Base-by-base conservation (phyloP, 305 asterid genomes). In the Plantago coronopus region DNA sequence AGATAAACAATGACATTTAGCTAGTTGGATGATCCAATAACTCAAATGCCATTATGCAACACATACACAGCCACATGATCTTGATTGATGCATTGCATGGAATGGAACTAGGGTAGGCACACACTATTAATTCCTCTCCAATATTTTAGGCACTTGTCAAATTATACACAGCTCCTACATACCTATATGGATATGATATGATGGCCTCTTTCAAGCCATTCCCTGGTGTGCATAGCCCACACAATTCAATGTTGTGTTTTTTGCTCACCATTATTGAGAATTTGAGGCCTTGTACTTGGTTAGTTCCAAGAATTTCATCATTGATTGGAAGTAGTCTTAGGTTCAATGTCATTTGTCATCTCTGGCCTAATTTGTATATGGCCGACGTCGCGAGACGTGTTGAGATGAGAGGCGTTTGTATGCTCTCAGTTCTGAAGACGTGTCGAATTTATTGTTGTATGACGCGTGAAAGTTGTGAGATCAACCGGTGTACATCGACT, bases 61-160 rank as follows among this genome's bases (percentile, higher is more conserved):
- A 45, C 43, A 31, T 54, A 22, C 7, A 55, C 13, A 54, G 29
- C 59, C 63, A 61, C 48, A 49, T 40, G 50, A 48, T 12, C n/a
- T n/a, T 15, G 34, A 25, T 12, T 40, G 15, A 69, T 58, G 56
- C 31, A n/a, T 29, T 27, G 10, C 9, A 51, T 7, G 4, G 17
- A 23, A 4, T 2, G 38, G 5, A 31, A 11, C 18, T 37, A 29
- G 27, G 59, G 48, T 40, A 27, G 46, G 57, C 66, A 56, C 16
- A 2, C 5, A 7, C 9, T 12, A 70, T 63, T 75, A 59, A 70
- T 53, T 42, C 45, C 50, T 54, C 56, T 20, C 18, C 55, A 46
- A 59, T 54, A 50, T 40, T 58, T 48, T 29, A 67, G 76, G 74
- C 69, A 71, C 63, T 64, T 67, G 61, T 61, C 74, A 70, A 62